Evolutionary conservation across 2,329 filamentous ascomycete genomes (phyloP).

Genomic region (Sclerotinia subarctica): DNA sequence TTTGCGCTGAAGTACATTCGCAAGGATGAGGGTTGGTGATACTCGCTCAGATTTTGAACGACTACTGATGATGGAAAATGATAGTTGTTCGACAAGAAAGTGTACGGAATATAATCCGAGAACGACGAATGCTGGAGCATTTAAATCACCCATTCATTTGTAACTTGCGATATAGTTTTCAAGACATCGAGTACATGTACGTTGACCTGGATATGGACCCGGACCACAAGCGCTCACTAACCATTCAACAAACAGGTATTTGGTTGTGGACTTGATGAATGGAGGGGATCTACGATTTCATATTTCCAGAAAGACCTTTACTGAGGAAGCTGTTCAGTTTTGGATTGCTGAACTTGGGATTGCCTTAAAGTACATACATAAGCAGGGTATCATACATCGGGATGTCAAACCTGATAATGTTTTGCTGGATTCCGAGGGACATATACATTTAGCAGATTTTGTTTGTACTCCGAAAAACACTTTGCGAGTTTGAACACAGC

Average conservation of each 20-base stretch:
- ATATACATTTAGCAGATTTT: conserved; percentile 97
- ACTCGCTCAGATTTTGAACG: conserved; percentile 22
- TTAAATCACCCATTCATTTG: conserved; percentile 97
- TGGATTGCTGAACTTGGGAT: conserved; percentile 96
- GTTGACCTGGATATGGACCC: conserved; percentile 37
- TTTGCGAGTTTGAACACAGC: conserved; percentile 3
- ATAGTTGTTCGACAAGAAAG: conserved; percentile 95
- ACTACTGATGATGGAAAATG: conserved; percentile 29
- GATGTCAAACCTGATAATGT: conserved; percentile 94
- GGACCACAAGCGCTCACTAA: conserved; percentile 1
- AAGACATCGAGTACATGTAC: conserved; percentile 98
- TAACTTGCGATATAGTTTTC: conserved; percentile 97
- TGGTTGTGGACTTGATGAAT: conserved; percentile 97
- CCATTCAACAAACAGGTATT: conserved; percentile 54
- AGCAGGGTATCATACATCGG: conserved; percentile 83
- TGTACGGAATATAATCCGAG: conserved; percentile 95
- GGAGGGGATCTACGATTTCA: conserved; percentile 96
- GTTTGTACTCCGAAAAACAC: conserved; percentile 52
- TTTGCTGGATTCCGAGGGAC: conserved; percentile 80
- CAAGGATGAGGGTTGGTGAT: conserved; percentile 84
- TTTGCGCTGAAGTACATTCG: conserved; percentile 98
- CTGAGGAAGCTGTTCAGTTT: conserved; percentile 92
- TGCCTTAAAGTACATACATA: conserved; percentile 81
- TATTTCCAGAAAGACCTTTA: conserved; percentile 96
- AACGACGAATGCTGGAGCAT: conserved; percentile 96